These are phyloP conservation scores for Steccherinum ochraceum DNA, from an alignment of 768 basidiomycete genomes.

Conservation along the genomic window DNA sequence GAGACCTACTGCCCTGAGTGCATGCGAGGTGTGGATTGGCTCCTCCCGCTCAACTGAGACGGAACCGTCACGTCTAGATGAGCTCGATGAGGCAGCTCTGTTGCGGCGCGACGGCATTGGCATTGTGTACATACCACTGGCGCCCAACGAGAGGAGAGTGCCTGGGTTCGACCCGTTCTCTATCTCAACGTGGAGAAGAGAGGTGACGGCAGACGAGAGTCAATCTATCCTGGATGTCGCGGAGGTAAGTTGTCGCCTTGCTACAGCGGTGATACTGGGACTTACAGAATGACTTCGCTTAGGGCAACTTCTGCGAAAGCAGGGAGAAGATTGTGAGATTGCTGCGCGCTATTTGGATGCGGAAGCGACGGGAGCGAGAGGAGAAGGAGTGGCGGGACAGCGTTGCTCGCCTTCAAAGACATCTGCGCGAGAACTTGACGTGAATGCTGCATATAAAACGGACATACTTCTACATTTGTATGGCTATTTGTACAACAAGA, in stretches of 20 bases:
- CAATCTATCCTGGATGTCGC: slow-evolving; percentile 17
- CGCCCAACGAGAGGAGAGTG: slow-evolving; percentile 16
- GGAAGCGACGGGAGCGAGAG: slow-evolving; percentile 17
- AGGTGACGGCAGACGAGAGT: slow-evolving; percentile 17
- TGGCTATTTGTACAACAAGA: slow-evolving; percentile 5
- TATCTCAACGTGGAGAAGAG: slow-evolving; percentile 22
- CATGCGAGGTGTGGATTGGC: slow-evolving; percentile 23
- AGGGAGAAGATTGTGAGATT: slow-evolving; percentile 19
- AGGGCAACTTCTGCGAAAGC: slow-evolving; percentile 20
- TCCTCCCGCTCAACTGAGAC: slow-evolving; percentile 14
- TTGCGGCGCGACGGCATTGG: slow-evolving; percentile 19
- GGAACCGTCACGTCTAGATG: slow-evolving; percentile 16
- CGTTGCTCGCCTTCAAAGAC: slow-evolving; percentile 6
- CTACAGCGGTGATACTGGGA: not conserved
- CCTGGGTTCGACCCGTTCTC: slow-evolving; percentile 20
- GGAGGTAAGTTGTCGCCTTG: slow-evolving; percentile 10
- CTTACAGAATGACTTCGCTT: not conserved
- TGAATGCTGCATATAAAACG: not conserved
- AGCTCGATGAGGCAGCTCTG: slow-evolving; percentile 21
- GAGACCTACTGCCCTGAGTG: slow-evolving; percentile 2
- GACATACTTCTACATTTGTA: slow-evolving; percentile 1
- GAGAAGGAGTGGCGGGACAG: slow-evolving; percentile 12
- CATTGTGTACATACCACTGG: slow-evolving; percentile 21
- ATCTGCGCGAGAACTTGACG: slow-evolving; percentile 4
- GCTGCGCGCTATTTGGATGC: slow-evolving; percentile 22